Conservation (phyloP, 1,284 basidiomycete genomes). For the Leccinum brunneo-olivaceum region DNA sequence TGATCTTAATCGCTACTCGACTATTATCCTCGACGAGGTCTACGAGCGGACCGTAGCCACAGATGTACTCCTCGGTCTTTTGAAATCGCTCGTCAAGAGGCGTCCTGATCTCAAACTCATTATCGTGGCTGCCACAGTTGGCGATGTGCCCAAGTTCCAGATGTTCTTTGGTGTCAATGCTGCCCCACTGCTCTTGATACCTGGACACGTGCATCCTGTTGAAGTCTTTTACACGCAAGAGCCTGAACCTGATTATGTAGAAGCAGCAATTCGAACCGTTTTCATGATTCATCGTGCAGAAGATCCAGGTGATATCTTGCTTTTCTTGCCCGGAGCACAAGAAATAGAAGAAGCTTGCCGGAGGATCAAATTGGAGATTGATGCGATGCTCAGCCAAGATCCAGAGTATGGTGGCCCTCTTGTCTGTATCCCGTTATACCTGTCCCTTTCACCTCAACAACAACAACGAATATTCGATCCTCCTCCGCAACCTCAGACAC, state of each 20-base stretch:
- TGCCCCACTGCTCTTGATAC: slow-evolving; percentile 93
- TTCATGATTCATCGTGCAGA: slow-evolving; percentile 98
- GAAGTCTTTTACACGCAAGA: slow-evolving; percentile 96
- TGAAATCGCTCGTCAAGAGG: slow-evolving; percentile 70
- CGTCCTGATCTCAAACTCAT: slow-evolving; percentile 93
- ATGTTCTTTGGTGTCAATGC: slow-evolving; percentile 79
- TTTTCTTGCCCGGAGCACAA: slow-evolving; percentile 97
- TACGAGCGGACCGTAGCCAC: slow-evolving; percentile 98
- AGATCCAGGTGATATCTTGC: slow-evolving; percentile 85
- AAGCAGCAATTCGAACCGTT: slow-evolving; percentile 94
- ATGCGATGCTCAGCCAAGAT: slow-evolving; percentile 67
- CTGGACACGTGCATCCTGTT: slow-evolving; percentile 93
- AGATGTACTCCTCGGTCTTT: slow-evolving; percentile 95
- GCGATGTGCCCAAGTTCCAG: slow-evolving; percentile 94
- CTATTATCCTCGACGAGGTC: slow-evolving; percentile 97
- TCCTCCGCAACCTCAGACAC: slow-evolving; percentile 57
- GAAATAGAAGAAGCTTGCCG: slow-evolving; percentile 97
- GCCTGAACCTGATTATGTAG: slow-evolving; percentile 94
- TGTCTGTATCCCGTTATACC: slow-evolving; percentile 88
- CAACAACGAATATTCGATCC: slow-evolving; percentile 95
- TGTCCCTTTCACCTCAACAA: slow-evolving; percentile 86
- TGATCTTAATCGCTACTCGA: slow-evolving; percentile 83
- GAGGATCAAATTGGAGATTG: slow-evolving; percentile 87
- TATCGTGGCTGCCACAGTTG: slow-evolving; percentile 98
- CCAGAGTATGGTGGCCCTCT: slow-evolving; percentile 81